Base-by-base conservation (phyloP, 1,284 basidiomycete genomes). In the Kalmanozyma brasiliensis region DNA sequence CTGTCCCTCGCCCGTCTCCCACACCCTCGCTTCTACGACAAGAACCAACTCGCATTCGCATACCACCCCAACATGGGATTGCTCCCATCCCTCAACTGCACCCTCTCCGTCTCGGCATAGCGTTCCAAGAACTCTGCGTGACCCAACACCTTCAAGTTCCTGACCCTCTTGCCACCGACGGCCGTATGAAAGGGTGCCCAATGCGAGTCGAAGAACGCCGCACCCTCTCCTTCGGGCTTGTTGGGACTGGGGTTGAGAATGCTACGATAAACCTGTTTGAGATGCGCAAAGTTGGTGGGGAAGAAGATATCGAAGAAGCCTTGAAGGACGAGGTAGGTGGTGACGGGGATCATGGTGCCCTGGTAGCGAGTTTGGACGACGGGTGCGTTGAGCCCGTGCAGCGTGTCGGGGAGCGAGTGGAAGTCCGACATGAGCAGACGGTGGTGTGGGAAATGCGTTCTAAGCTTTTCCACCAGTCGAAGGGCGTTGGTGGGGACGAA, bases 271-370 rank as follows among this genome's bases (percentile, higher is more conserved):
- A 78, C 43, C 11, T 66, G 51, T 2, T 47, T 35, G 23, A 98
- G 85, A 19, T 87, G 87, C 48, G 88, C 87, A 74, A 98, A 99
- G 80, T 94, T 85, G 8, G 95, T 98, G 2, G 96, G 96, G 85
- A 98, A 99, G 86, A 99, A 94, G 69, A 98, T 98, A 84, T 99
- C 96, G 83, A 99, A 99, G 84, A 89, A 95, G 11, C 96, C 96
- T 79, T 92, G 96, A 71, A 90, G 89, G 56, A 98, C 96, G 72
- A 95, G 87, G 63, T 97, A 88, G 16, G 92, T 98, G 59, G 89
- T 86, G 74, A 92, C 94, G 3, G 96, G 91, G 40, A 83, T 63
- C 83, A 93, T 95, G 44, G 87, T 87, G 58, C 90, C 90, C 32
- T 87, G 87, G 79, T 91, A 90, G 46, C 93, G 88, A 17, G 96